These are phyloP conservation scores for Sclerotinia subarctica DNA, from an alignment of 2,329 filamentous ascomycete genomes.

Conservation along the genomic window DNA sequence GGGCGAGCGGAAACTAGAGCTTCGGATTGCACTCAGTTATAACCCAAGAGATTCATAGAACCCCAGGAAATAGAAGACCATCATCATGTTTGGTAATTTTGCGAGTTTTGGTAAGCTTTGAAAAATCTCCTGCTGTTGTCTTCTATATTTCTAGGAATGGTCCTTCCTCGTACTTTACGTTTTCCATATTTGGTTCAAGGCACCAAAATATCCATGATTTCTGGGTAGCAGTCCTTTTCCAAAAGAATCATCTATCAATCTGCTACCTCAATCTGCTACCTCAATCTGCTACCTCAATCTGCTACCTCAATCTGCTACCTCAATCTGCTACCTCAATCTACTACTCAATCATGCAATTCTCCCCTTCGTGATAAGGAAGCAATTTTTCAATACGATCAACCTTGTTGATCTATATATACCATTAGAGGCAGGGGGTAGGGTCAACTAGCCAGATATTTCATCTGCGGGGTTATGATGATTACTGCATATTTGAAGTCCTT, in stretches of 20 bases:
- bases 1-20: background rate
- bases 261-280: background rate
- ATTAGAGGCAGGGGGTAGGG: background rate
- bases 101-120: conserved; percentile 21
- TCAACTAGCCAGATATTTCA: background rate
- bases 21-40: background rate
- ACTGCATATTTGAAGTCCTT: conserved; percentile 2
- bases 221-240: background rate
- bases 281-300: background rate
- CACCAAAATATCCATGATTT: background rate
- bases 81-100: conserved; percentile 20
- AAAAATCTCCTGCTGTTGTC: background rate
- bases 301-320: too few species aligned
- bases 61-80: conserved; percentile 20
- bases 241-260: background rate
- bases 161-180: background rate
- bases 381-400: background rate
- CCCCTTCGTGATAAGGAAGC: background rate
- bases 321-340: background rate
- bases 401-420: background rate
- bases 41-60: background rate
- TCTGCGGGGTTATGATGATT: background rate
- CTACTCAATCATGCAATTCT: background rate
- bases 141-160: background rate
- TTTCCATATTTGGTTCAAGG: conserved; percentile 1